Conservation (phyloP, 2,329 filamentous ascomycete species). For the Xylaria sp. region DNA sequence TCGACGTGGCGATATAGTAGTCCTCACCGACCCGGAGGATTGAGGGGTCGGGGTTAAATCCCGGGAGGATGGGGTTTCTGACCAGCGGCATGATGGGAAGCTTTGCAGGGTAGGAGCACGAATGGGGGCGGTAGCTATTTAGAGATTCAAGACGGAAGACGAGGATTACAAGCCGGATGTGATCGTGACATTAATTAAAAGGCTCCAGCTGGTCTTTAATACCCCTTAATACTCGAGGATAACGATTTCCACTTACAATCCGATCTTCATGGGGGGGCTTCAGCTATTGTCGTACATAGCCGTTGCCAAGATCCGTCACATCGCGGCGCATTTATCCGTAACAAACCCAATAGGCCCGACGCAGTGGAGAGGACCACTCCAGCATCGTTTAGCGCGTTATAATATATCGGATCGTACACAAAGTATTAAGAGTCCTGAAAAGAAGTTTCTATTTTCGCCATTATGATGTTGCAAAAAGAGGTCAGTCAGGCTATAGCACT, state of each 20-base stretch:
- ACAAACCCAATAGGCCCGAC: conserved; percentile 30
- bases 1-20: conserved; percentile 67
- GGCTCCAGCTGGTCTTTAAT: neutral
- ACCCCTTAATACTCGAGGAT: conserved; percentile 3
- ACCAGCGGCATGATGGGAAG: conserved; percentile 56
- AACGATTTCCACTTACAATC: conserved; percentile 16
- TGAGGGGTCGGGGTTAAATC: conserved; percentile 67
- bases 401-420: neutral
- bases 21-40: conserved; percentile 62
- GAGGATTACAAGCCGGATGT: neutral
- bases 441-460: neutral
- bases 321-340: conserved; percentile 31
- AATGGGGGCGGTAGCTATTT: neutral
- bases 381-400: conserved; percentile 4
- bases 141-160: neutral
- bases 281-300: conserved; percentile 5
- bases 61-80: conserved; percentile 65
- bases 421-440: no score
- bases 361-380: conserved; percentile 17
- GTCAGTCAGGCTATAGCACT: no score
- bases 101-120: neutral
- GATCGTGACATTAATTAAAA: conserved; percentile 2
- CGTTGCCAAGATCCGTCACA: conserved; percentile 15
- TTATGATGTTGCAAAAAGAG: neutral
- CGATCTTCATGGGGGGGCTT: conserved; percentile 1